These are phyloP conservation scores for Auricularia sp. DNA, from an alignment of 768 basidiomycete species.

Conservation along the genomic window DNA sequence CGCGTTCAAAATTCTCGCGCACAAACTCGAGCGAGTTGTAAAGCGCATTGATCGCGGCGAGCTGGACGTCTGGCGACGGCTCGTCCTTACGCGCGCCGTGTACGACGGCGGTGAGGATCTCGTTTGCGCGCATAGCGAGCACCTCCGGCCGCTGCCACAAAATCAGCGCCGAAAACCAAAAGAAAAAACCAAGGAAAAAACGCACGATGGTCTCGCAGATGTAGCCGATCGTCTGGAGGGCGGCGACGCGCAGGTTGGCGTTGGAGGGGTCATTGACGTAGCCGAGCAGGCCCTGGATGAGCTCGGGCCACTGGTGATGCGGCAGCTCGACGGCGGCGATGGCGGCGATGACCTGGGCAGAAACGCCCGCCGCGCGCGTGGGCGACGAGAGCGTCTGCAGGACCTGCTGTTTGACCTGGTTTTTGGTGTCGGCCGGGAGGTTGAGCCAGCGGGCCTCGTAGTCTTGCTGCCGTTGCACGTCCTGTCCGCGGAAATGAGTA, in stretches of 20 bases:
- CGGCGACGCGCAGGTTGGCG: conserved; percentile 69
- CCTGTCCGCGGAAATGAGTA: conserved; percentile 36
- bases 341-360: conserved; percentile 89
- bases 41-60: conserved; percentile 85
- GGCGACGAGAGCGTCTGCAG: conserved; percentile 74
- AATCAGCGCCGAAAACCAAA: neutral
- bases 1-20: conserved; percentile 93
- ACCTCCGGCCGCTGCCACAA: conserved; percentile 77
- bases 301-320: conserved; percentile 75
- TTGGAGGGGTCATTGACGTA: conserved; percentile 72
- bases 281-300: conserved; percentile 79
- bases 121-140: conserved; percentile 79
- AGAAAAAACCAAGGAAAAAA: conserved; percentile 13
- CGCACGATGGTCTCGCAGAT: conserved; percentile 94
- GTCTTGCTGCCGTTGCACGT: conserved; percentile 61
- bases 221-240: conserved; percentile 90
- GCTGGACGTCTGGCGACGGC: conserved; percentile 78
- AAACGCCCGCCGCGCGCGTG: conserved; percentile 69
- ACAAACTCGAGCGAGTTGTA: conserved; percentile 96
- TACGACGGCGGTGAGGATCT: conserved; percentile 96
- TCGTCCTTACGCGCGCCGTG: conserved; percentile 97
- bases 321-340: conserved; percentile 92
- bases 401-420: conserved; percentile 80
- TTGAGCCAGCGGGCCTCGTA: conserved; percentile 73
- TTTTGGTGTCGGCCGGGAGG: conserved; percentile 55